Conservation (phyloP, 805 yeast species). For the Metschnikowia koreensis region DNA sequence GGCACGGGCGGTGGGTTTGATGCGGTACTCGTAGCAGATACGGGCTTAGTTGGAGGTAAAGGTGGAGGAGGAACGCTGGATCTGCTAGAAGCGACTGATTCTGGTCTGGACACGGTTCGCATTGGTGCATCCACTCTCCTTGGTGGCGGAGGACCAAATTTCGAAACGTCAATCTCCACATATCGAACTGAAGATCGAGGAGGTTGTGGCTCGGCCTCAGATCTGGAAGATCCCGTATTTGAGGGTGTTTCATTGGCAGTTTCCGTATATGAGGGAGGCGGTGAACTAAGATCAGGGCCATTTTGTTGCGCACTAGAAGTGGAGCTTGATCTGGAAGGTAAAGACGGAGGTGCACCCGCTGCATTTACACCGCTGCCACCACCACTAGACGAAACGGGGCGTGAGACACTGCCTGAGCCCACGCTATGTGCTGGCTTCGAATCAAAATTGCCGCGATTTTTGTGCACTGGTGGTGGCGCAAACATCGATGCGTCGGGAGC, state of each 20-base stretch:
- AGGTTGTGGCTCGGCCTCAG: background rate
- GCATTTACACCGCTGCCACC: too few relatives aligned
- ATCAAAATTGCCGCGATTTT: slow-evolving; percentile 10
- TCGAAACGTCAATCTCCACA: slow-evolving; percentile 34
- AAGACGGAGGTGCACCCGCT: background rate
- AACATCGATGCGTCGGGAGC: slow-evolving; percentile 37
- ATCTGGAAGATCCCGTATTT: background rate
- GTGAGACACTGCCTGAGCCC: background rate
- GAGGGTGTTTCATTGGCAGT: background rate
- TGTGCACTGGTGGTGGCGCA: slow-evolving; percentile 44
- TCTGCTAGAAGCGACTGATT: background rate
- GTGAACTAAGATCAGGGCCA: background rate
- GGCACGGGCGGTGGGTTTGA: background rate
- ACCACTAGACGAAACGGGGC: background rate
- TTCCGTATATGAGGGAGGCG: slow-evolving; percentile 6
- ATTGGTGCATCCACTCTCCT: slow-evolving; percentile 12
- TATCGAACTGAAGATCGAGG: slow-evolving; percentile 14
- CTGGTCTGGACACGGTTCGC: background rate
- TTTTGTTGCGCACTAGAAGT: background rate
- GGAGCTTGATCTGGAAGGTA: slow-evolving; percentile 8
- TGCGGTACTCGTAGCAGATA: slow-evolving; percentile 4
- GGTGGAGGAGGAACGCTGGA: slow-evolving; percentile 5
- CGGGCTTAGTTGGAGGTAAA: slow-evolving; percentile 6
- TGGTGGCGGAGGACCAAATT: slow-evolving; percentile 50
- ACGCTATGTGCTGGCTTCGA: background rate